These are phyloP conservation scores for Hippophae rhamnoides DNA, from an alignment of 306 rosid species.

Conservation along the genomic window DNA sequence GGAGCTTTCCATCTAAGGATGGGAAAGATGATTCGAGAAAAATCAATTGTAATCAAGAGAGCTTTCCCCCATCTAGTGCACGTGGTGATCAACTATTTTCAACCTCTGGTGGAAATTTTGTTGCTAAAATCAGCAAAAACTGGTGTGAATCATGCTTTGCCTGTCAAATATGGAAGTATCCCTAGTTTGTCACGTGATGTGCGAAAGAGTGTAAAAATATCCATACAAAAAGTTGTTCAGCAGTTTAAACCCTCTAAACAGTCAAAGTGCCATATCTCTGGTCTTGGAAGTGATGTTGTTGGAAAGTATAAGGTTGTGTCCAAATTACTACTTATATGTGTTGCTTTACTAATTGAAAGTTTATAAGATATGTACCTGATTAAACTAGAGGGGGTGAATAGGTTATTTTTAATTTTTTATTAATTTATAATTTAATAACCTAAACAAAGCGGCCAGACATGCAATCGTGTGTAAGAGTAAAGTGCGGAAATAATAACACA, in stretches of 20 bases:
- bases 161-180: conserved; percentile 28
- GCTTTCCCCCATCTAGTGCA: conserved; percentile 27
- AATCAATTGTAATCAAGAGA: conserved; percentile 20
- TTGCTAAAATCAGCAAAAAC: conserved; percentile 31
- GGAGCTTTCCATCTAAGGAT: conserved; percentile 28
- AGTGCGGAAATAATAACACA: too few species aligned
- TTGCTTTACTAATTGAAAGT: too few species aligned
- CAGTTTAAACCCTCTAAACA: conserved; percentile 62
- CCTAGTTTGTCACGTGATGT: conserved; percentile 46
- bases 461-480: too few species aligned
- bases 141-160: conserved; percentile 38
- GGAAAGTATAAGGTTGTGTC: conserved; percentile 26
- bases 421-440: too few species aligned
- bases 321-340: background rate
- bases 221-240: conserved; percentile 60
- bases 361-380: too few species aligned
- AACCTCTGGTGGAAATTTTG: conserved; percentile 27
- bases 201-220: conserved; percentile 52
- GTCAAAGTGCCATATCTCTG: conserved; percentile 22
- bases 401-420: too few species aligned
- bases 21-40: conserved; percentile 24
- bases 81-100: conserved; percentile 26
- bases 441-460: too few species aligned
- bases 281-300: conserved; percentile 35
- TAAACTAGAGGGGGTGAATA: too few species aligned